Percentiles rank a stretch among this genome's conserved stretches.
These are phyloP conservation scores for Silybum marianum DNA, from an alignment of 129 eudicot species.

Conservation along the genomic window DNA sequence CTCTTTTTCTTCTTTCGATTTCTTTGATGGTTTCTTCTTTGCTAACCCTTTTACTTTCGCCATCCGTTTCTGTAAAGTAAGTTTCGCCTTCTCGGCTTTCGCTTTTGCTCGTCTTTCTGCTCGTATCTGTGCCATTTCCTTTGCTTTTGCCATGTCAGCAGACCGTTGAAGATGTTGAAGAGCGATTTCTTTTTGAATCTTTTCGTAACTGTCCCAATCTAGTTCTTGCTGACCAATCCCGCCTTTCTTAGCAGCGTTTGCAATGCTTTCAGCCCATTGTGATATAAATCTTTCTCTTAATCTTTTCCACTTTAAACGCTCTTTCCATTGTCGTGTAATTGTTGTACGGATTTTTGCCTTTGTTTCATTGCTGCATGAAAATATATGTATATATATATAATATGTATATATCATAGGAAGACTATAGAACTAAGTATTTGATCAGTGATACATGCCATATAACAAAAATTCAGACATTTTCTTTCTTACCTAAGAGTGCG, in stretches of 20 bases:
- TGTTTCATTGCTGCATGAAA: slow-evolving; percentile 58
- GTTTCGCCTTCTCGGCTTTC: slow-evolving; percentile 55
- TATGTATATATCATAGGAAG: not conserved
- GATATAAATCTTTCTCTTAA: slow-evolving; percentile 52
- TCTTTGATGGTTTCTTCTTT: slow-evolving; percentile 32
- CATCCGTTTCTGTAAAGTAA: slow-evolving; percentile 46
- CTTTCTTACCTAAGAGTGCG: slow-evolving; percentile 52
- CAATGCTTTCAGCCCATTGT: slow-evolving; percentile 76
- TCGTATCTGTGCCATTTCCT: slow-evolving; percentile 54
- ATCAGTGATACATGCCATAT: too few relatives aligned
- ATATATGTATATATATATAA: not conserved
- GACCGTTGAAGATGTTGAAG: slow-evolving; percentile 46
- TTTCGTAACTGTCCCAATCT: slow-evolving; percentile 86
- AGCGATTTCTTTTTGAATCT: slow-evolving; percentile 54
- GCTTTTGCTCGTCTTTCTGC: slow-evolving; percentile 54
- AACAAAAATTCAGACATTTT: too few relatives aligned
- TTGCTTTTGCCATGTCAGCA: slow-evolving; percentile 65
- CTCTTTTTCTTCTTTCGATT: slow-evolving; percentile 59
- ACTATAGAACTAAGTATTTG: too few relatives aligned
- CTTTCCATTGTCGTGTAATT: slow-evolving; percentile 62
- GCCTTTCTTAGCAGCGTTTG: slow-evolving; percentile 82
- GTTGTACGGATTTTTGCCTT: slow-evolving; percentile 65
- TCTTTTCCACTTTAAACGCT: slow-evolving; percentile 67
- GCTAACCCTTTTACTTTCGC: slow-evolving; percentile 41
- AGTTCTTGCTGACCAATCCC: slow-evolving; percentile 61